Conservation (phyloP, 768 basidiomycete species). For the Agrocybe pediades region DNA sequence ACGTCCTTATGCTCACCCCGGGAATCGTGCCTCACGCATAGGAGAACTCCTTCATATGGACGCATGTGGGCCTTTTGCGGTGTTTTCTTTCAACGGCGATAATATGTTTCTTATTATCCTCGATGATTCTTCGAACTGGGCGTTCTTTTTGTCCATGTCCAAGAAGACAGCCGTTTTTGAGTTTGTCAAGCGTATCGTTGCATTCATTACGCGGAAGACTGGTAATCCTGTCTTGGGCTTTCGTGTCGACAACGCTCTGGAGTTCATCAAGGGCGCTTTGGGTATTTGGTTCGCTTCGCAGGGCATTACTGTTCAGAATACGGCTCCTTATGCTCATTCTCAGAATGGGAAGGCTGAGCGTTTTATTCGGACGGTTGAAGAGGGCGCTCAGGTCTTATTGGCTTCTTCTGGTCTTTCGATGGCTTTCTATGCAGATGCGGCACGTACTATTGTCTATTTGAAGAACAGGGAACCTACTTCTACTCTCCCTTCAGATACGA, state of each 20-base stretch:
- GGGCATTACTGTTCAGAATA: constrained; percentile 13
- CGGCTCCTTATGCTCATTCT: constrained; percentile 13
- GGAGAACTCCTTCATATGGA: constrained; percentile 28
- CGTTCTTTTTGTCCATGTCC: not conserved
- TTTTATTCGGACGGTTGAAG: constrained; percentile 7
- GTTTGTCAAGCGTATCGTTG: not conserved
- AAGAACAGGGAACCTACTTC: constrained; percentile 20
- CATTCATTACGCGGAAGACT: constrained; percentile 4
- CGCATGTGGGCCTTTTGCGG: constrained; percentile 26
- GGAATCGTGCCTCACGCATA: constrained; percentile 5
- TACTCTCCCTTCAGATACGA: constrained; percentile 14
- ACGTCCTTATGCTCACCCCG: constrained; percentile 11
- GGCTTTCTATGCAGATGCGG: constrained; percentile 22
- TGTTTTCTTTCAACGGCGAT: constrained; percentile 15
- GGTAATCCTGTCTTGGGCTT: constrained; percentile 9
- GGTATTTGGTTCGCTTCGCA: constrained; percentile 1
- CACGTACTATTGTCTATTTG: constrained; percentile 18
- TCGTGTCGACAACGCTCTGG: constrained; percentile 20
- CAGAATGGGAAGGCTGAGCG: constrained; percentile 12
- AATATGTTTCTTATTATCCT: constrained; percentile 16
- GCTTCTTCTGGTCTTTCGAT: constrained; percentile 15
- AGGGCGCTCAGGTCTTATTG: constrained; percentile 2
- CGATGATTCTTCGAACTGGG: constrained; percentile 22
- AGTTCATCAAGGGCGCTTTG: constrained; percentile 11
- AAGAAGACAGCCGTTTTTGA: constrained; percentile 2